Evolutionary conservation across 2,329 filamentous ascomycete genomes (phyloP), one percentile per base, ranked within the genome.

Genomic region (Pleoardoris graminearum): DNA sequence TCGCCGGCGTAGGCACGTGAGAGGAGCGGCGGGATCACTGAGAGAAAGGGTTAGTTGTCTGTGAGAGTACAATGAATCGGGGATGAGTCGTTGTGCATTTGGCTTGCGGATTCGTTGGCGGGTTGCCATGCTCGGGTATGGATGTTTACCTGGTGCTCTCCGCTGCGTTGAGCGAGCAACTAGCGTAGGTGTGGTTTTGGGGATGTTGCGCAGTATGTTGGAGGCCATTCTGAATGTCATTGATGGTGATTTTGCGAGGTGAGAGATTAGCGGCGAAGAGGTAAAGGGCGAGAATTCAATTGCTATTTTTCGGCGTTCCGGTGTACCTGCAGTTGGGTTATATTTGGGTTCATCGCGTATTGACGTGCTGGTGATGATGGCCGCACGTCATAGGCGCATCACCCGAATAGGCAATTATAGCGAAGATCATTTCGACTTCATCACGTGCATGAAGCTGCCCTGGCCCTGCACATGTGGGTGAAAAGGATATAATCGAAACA

Each of bases 1-100:
- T 51, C 30, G 33, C 29, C 41, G 7, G 51, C 54, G 27, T 53
- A 54, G 37, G 54, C 48, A 22, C 50, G 56, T 12, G 50, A 42
- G 10, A 51, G 22, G 1, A 49, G 19, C 8, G 51, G 50, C n/a
- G 47, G n/a, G 4, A 38, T 23, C 17, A 29, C 54, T 32, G 30
- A 4, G 30, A 32, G 3, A 6, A n/a, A n/a, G n/a, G n/a, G 30
- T 32, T 14, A 32, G 30, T 32, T 12, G 30, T 5, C n/a, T 32
- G 10, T 12, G 4, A 12, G 10, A 12, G n/a, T 32, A 12, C n/a
- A 32, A 12, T 29, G 7, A 12, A 29, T n/a, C n/a, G n/a, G n/a
- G n/a, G n/a, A n/a, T n/a, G n/a, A n/a, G n/a, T n/a, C n/a, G n/a
- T n/a, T n/a, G n/a, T n/a, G n/a, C n/a, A n/a, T n/a, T n/a, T n/a